These are phyloP conservation scores for Meyerozyma guilliermondii DNA, from an alignment of 1,139 yeast genomes.

Conservation along the genomic window DNA sequence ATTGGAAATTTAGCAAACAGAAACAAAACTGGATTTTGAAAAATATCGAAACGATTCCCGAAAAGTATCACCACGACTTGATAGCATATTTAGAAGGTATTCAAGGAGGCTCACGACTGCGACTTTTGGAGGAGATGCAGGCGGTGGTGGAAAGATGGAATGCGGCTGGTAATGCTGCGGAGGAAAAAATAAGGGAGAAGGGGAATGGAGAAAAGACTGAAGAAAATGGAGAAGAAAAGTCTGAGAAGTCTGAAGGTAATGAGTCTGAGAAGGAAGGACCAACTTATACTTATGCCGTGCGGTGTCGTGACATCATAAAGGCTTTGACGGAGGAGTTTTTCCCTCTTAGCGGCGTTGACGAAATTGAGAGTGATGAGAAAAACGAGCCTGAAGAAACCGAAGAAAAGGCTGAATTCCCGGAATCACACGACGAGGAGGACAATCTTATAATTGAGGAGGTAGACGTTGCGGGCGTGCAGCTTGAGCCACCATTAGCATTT, in stretches of 20 bases:
- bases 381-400: slow-evolving; percentile 3
- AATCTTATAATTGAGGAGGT: slow-evolving; percentile 35
- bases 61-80: slow-evolving; percentile 52
- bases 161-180: slow-evolving; percentile 36
- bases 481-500: slow-evolving; percentile 7
- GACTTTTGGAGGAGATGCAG: slow-evolving; percentile 51
- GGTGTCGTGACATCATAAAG: slow-evolving; percentile 37
- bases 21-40: slow-evolving; percentile 90
- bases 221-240: slow-evolving; percentile 10
- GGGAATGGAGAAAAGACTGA: slow-evolving; percentile 19
- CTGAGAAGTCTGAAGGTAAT: slow-evolving; percentile 10
- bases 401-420: too few species aligned
- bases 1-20: slow-evolving; percentile 92
- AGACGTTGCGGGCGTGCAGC: slow-evolving; percentile 33
- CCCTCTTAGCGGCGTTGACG: slow-evolving; percentile 24
- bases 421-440: slow-evolving; percentile 6
- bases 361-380: slow-evolving; percentile 8
- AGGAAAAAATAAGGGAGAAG: slow-evolving; percentile 32
- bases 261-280: slow-evolving; percentile 9
- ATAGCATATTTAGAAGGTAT: slow-evolving; percentile 58
- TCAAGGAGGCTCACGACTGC: slow-evolving; percentile 66
- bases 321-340: slow-evolving; percentile 34
- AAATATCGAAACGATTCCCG: slow-evolving; percentile 54
- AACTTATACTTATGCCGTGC: slow-evolving; percentile 34
- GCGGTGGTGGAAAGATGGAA: slow-evolving; percentile 56